Conservation (phyloP, 257 asterid species). For the Handroanthus guayacan region DNA sequence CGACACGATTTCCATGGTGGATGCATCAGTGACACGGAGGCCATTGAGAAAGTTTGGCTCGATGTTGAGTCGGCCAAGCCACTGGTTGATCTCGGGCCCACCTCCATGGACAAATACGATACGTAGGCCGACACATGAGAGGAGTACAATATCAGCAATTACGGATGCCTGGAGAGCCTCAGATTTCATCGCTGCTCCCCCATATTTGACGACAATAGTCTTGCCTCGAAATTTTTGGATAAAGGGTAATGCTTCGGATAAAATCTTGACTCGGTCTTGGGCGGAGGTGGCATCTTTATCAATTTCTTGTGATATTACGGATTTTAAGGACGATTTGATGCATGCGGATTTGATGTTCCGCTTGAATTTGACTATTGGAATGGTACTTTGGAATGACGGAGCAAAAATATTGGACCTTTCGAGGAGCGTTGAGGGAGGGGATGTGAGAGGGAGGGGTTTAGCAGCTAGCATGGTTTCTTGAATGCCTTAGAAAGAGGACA, state of each 20-base stretch:
- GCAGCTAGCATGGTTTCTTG: conserved; percentile 57
- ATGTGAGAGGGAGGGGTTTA: conserved; percentile 49
- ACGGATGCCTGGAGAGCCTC: conserved; percentile 89
- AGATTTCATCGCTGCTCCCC: conserved; percentile 89
- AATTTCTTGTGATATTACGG: conserved; percentile 42
- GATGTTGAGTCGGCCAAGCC: conserved; percentile 66
- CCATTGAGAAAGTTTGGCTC: conserved; percentile 78
- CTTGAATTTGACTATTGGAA: conserved; percentile 32
- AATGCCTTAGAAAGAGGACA: conserved; percentile 18
- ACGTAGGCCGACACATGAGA: conserved; percentile 79
- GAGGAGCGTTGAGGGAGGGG: conserved; percentile 34
- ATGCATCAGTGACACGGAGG: conserved; percentile 80
- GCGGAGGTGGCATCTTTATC: conserved; percentile 53
- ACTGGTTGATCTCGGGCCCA: conserved; percentile 86
- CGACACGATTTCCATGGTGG: conserved; percentile 85
- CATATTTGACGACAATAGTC: conserved; percentile 85
- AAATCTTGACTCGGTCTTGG: conserved; percentile 65
- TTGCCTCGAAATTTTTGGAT: conserved; percentile 82
- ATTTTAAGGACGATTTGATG: conserved; percentile 52
- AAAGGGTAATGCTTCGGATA: conserved; percentile 81
- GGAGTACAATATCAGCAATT: conserved; percentile 78
- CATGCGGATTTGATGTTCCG: conserved; percentile 35
- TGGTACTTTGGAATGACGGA: conserved; percentile 31
- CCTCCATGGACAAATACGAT: conserved; percentile 88
- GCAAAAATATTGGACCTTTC: conserved; percentile 36